phyloP scores from a whole-genome alignment of 140 eudicot genomes.

The Ambrosia hybrid region DNA sequence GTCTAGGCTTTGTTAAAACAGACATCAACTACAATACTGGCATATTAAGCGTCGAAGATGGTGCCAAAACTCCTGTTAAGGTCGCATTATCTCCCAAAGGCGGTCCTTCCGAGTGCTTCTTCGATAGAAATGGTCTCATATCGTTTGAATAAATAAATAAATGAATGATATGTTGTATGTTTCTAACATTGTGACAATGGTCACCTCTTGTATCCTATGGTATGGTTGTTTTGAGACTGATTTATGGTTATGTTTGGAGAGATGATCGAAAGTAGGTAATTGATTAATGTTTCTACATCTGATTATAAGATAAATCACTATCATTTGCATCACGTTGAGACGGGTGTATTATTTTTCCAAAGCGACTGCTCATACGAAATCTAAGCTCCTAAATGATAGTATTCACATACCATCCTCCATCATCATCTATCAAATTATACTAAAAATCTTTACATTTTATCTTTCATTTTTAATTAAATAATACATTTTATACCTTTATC shows the following conservation, averaged over 20 bases:
- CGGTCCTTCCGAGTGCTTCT: constrained; percentile 62
- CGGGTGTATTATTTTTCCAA: too few relatives aligned
- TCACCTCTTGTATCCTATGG: neutral
- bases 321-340: too few relatives aligned
- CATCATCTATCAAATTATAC: too few relatives aligned
- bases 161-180: neutral
- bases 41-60: constrained; percentile 40
- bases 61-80: constrained; percentile 54
- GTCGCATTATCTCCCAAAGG: constrained; percentile 51
- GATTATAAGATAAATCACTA: too few relatives aligned
- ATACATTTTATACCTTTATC: too few relatives aligned
- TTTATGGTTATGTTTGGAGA: neutral
- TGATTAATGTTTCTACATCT: too few relatives aligned
- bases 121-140: constrained; percentile 28
- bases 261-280: too few relatives aligned
- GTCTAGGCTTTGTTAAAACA: constrained; percentile 65
- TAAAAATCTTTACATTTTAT: too few relatives aligned
- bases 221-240: neutral
- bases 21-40: constrained; percentile 41
- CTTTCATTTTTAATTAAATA: too few relatives aligned
- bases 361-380: too few relatives aligned
- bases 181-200: neutral
- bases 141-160: constrained; percentile 23
- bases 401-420: too few relatives aligned
- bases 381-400: too few relatives aligned